phyloP scores from a whole-genome alignment of 2,329 filamentous ascomycete genomes.

The Ascochyta rabiei region DNA sequence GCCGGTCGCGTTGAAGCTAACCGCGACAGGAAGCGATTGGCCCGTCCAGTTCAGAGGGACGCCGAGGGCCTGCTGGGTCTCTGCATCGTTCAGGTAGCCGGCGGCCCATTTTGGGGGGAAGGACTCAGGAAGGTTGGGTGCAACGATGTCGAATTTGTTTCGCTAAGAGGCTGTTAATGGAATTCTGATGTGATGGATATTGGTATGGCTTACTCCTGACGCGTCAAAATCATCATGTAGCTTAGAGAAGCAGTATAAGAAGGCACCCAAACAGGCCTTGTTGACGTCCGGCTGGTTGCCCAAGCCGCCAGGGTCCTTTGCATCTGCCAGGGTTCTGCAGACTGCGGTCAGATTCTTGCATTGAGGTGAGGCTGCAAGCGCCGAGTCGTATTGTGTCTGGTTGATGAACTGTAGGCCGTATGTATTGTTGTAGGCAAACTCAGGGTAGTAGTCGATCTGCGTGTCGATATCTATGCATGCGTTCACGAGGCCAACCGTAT shows the following conservation, averaged over 20 bases:
- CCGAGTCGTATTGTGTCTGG: constrained; percentile 20
- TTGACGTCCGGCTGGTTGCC: constrained; percentile 34
- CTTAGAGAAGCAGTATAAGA: constrained; percentile 57
- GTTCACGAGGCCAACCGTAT: constrained; percentile 55
- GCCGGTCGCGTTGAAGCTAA: constrained; percentile 3
- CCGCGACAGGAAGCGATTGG: not conserved
- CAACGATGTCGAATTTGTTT: constrained; percentile 34
- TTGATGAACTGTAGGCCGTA: constrained; percentile 59
- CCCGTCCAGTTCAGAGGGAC: constrained; percentile 58
- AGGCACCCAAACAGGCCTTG: constrained; percentile 57
- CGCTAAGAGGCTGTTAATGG: constrained; percentile 4
- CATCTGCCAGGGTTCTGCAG: not conserved
- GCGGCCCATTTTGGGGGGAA: constrained; percentile 21
- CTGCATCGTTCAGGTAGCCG: constrained; percentile 52
- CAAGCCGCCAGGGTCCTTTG: constrained; percentile 46
- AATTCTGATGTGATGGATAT: not conserved
- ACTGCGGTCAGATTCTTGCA: constrained; percentile 29
- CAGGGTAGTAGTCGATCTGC: constrained; percentile 53
- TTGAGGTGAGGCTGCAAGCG: not conserved
- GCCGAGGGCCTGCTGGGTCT: constrained; percentile 63
- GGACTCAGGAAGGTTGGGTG: not conserved
- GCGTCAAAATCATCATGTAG: constrained; percentile 41
- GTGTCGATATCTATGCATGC: constrained; percentile 54
- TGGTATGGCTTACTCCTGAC: constrained; percentile 43
- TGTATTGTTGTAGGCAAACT: constrained; percentile 62